A percentile compares a stretch with the other conserved stretches of the same genome.
Evolutionary conservation across 768 basidiomycete species (phyloP).

Genomic region (Phlebiopsis flavidoalba): DNA sequence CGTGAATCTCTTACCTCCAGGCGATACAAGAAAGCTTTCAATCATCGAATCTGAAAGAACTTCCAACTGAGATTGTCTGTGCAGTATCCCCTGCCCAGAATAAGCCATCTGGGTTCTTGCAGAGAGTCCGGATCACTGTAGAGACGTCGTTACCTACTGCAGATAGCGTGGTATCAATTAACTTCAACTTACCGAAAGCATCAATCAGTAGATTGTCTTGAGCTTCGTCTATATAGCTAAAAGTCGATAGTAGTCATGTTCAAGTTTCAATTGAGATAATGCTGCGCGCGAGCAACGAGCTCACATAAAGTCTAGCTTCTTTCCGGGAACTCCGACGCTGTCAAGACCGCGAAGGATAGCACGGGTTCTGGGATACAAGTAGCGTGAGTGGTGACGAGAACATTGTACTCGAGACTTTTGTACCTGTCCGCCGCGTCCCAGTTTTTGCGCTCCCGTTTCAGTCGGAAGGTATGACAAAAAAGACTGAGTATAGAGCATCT

Average conservation of each 20-base stretch:
- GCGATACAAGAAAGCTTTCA: slow-evolving; percentile 61
- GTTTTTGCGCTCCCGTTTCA: slow-evolving; percentile 39
- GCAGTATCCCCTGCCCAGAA: slow-evolving; percentile 82
- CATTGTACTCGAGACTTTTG: neutral
- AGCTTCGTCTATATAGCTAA: slow-evolving; percentile 71
- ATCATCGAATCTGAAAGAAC: slow-evolving; percentile 66
- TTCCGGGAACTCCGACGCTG: slow-evolving; percentile 29
- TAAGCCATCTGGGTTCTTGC: slow-evolving; percentile 56
- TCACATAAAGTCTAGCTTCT: slow-evolving; percentile 52
- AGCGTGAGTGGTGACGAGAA: neutral
- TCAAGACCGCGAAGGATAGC: slow-evolving; percentile 36
- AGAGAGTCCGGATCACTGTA: slow-evolving; percentile 58
- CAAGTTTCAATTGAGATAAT: neutral
- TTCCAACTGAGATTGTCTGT: slow-evolving; percentile 68
- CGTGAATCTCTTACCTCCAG: slow-evolving; percentile 39
- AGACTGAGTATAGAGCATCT: slow-evolving; percentile 45
- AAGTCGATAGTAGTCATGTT: neutral
- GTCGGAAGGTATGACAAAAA: slow-evolving; percentile 42
- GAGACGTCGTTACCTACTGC: neutral
- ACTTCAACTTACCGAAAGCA: slow-evolving; percentile 39
- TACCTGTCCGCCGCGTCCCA: slow-evolving; percentile 60
- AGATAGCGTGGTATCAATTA: neutral
- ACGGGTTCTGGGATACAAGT: slow-evolving; percentile 60
- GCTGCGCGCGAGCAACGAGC: slow-evolving; percentile 39
- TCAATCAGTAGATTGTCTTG: slow-evolving; percentile 65